phyloP scores from a whole-genome alignment of 805 yeast species.

The Dipodascus geniculatus region DNA sequence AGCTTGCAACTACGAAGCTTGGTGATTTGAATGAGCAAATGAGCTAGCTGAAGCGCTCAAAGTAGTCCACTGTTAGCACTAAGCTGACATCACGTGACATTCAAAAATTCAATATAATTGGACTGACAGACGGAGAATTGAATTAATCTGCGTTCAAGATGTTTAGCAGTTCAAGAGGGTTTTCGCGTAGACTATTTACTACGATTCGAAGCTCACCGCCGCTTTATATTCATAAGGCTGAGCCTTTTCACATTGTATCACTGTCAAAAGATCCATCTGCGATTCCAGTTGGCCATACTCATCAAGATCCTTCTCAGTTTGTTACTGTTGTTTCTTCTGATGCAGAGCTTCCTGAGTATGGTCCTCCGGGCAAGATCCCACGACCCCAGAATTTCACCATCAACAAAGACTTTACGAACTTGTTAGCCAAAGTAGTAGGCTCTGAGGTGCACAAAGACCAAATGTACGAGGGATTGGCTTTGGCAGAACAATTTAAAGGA shows the following conservation, averaged over 20 bases:
- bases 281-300: constrained; percentile 18
- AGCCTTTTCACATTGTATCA: constrained; percentile 8
- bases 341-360: constrained; percentile 2
- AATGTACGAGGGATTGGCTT: constrained; percentile 19
- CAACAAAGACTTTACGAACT: constrained; percentile 16
- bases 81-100: too few species aligned
- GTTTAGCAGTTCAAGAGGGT: too few species aligned
- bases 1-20: too few species aligned
- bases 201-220: neutral
- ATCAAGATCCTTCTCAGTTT: constrained; percentile 4
- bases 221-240: neutral
- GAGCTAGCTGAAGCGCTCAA: too few species aligned
- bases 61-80: too few species aligned
- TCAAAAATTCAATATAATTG: too few species aligned
- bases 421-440: constrained; percentile 15
- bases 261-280: constrained; percentile 15
- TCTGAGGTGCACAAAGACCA: constrained; percentile 21
- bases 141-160: too few species aligned
- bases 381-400: constrained; percentile 9
- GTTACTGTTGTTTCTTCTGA: constrained; percentile 3
- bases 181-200: neutral
- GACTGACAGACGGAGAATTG: too few species aligned
- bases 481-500: constrained; percentile 29
- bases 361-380: constrained; percentile 1
- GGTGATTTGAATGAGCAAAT: too few species aligned